Evolutionary conservation across 176 grass and related monocot genomes (phyloP).

Genomic region (Stipa capillata): DNA sequence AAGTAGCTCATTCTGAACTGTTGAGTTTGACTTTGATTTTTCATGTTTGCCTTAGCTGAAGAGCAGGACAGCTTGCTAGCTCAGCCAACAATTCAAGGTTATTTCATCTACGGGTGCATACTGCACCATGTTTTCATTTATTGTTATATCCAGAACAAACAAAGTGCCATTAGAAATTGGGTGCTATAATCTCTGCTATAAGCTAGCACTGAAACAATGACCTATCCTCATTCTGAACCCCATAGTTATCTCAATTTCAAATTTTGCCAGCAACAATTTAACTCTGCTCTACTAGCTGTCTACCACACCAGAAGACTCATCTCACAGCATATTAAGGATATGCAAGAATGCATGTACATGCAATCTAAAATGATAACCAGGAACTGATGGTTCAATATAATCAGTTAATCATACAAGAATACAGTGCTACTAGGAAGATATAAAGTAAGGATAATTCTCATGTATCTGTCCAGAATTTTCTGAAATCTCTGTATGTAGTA

Average conservation of each 20-base stretch:
- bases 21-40: not conserved
- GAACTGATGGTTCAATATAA: not conserved
- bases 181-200: not conserved
- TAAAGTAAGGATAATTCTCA: not conserved
- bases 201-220: not conserved
- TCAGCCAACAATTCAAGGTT: not conserved
- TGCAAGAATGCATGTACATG: not conserved
- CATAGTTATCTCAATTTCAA: not conserved
- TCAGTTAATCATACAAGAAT: not conserved
- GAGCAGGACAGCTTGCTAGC: not conserved
- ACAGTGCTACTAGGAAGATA: not conserved
- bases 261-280: not conserved
- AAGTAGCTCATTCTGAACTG: not conserved
- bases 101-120: not conserved
- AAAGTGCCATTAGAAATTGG: too few species aligned
- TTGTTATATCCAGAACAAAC: too few species aligned
- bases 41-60: not conserved
- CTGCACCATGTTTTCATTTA: not conserved
- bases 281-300: too few species aligned
- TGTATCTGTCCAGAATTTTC: not conserved
- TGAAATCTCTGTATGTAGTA: not conserved
- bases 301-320: too few species aligned
- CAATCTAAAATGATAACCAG: not conserved
- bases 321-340: too few species aligned
- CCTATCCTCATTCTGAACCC: not conserved